Conservation (phyloP, 2,329 filamentous ascomycete species). For the Aspergillus versicolor region DNA sequence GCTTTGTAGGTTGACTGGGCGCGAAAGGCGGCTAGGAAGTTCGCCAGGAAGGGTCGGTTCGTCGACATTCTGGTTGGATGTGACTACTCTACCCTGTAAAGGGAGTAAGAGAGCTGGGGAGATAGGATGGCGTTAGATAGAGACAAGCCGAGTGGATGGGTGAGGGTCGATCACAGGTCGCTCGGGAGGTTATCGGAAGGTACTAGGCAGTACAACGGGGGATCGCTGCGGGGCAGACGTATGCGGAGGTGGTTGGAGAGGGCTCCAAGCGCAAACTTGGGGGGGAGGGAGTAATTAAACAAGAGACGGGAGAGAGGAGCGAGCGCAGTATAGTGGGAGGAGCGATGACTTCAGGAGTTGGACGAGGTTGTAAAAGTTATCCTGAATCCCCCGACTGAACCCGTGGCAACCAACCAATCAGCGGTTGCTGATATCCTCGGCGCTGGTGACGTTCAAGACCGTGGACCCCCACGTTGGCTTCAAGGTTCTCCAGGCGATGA, state of each 20-base stretch:
- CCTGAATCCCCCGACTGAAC: constrained; percentile 17
- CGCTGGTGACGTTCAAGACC: constrained; percentile 17
- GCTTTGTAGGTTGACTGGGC: constrained; percentile 63
- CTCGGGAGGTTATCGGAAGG: neutral
- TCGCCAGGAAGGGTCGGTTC: constrained; percentile 65
- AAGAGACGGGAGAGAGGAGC: neutral
- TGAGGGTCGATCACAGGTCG: neutral
- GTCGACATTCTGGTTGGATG: constrained; percentile 54
- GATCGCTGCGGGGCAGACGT: neutral
- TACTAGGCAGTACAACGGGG: neutral
- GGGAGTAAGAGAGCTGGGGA: neutral
- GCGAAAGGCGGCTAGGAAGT: constrained; percentile 67
- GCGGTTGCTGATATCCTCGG: constrained; percentile 12
- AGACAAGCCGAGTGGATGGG: neutral
- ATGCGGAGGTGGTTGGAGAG: neutral
- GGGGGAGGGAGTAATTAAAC: neutral
- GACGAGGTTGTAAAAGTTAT: constrained; percentile 7
- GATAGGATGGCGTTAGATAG: neutral
- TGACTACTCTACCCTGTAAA: neutral
- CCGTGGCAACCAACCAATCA: constrained; percentile 21
- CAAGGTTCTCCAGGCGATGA: neutral
- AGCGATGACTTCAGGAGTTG: constrained; percentile 9
- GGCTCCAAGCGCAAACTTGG: neutral
- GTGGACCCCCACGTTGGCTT: neutral
- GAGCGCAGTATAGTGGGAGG: neutral